These are phyloP conservation scores for Chamaecrista fasciculata DNA, from an alignment of 306 rosid genomes.

Conservation along the genomic window DNA sequence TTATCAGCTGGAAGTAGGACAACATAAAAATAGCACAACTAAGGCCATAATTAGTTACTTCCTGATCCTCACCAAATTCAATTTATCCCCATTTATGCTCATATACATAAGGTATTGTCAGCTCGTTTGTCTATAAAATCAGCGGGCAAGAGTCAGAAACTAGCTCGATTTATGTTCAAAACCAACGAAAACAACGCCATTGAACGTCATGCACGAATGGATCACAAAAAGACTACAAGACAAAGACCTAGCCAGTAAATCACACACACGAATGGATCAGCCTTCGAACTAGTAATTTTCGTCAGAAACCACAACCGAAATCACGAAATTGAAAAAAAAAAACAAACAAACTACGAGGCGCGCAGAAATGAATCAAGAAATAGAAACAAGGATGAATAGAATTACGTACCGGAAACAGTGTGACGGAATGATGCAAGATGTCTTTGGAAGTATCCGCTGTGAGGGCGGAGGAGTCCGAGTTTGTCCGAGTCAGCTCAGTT, in stretches of 20 bases:
- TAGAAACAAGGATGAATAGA: background rate
- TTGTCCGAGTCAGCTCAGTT: background rate
- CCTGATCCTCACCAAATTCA: conserved; percentile 12
- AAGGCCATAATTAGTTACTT: background rate
- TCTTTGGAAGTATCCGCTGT: background rate
- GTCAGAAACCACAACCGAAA: background rate
- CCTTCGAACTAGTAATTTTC: background rate
- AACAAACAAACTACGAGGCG: background rate
- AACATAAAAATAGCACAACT: background rate
- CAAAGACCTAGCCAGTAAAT: background rate
- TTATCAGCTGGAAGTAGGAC: background rate
- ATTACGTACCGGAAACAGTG: conserved; percentile 21
- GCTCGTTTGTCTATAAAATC: conserved; percentile 11
- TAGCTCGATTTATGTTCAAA: background rate
- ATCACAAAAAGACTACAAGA: background rate
- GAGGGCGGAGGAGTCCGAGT: conserved; percentile 1
- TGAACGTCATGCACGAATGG: conserved; percentile 1
- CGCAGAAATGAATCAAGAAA: background rate
- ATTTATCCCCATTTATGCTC: background rate
- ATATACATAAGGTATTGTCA: background rate
- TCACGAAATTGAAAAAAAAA: background rate
- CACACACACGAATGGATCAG: background rate
- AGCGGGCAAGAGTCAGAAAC: background rate
- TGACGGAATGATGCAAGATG: background rate
- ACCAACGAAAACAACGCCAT: background rate